Conservation (phyloP, 345 rosid species). For the Camelina laxa region DNA sequence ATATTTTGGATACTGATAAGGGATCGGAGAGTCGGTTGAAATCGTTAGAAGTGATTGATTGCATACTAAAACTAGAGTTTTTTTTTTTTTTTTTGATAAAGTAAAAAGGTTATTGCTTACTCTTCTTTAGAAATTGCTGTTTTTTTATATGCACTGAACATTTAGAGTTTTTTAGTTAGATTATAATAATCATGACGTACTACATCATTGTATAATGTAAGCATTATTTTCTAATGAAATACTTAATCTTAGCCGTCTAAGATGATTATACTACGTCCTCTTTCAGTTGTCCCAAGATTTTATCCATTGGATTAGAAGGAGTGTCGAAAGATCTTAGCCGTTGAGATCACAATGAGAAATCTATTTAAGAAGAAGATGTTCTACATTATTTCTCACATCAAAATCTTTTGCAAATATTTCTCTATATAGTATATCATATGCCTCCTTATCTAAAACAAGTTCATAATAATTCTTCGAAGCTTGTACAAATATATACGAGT, state of each 20-base stretch:
- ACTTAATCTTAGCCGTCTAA: neutral
- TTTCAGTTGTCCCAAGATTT: neutral
- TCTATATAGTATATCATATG: neutral
- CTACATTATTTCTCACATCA: neutral
- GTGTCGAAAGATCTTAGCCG: neutral
- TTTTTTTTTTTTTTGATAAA: too few relatives aligned
- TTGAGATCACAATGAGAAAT: neutral
- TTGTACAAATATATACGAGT: too few relatives aligned
- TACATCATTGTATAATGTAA: neutral
- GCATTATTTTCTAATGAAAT: neutral
- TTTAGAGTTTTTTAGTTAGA: neutral
- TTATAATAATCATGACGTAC: neutral
- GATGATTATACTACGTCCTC: neutral
- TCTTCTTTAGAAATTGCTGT: too few relatives aligned
- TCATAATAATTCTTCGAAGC: neutral
- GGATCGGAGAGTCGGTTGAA: too few relatives aligned
- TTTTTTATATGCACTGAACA: neutral
- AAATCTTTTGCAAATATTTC: neutral
- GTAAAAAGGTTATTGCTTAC: too few relatives aligned
- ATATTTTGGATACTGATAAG: too few relatives aligned
- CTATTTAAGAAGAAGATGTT: neutral
- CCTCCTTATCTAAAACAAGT: neutral
- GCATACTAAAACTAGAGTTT: too few relatives aligned
- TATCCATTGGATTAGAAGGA: neutral
- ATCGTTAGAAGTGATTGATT: too few relatives aligned